Base-by-base conservation (phyloP, 768 basidiomycete genomes). In the Pleurotus tuber-regium region DNA sequence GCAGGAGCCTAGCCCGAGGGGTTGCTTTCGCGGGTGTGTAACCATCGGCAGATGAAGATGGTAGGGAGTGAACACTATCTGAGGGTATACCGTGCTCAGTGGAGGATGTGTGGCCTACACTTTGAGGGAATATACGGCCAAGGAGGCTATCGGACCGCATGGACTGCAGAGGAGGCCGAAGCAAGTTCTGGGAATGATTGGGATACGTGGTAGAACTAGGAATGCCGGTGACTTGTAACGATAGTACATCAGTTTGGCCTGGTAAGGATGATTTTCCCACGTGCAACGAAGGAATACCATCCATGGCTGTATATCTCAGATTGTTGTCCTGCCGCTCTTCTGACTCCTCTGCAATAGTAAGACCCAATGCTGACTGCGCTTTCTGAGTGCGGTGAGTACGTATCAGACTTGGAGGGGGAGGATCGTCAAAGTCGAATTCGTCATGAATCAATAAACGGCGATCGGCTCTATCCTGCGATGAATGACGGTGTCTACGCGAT, bases 341-440 rank as follows among this genome's bases (percentile, higher is more conserved):
- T 11, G 26, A 43, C 21, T 21, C 46, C 38, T 35, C 41, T 33
- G 19, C 29, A 36, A 25, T 53, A 23, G 35, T 52, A 18, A 50
- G 28, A 21, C 46, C 46, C 8, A 48, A 35, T 9, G 41, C 21
- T 4, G 23, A 42, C 10, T 35, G 31, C 19, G 10, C 23, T n/a
- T 35, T 55, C 21, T 59, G 61, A 23, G 44, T 51, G 25, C 55
- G 57, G 38, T 60, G 52, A 6, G 57, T 57, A 21, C 49, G 57
- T 25, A 65, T 57, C 28, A 67, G 21, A 43, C 63, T 62, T 18
- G 58, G 61, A 24, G 69, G 77, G 10, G 77, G 76, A 2, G 68
- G 73, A 55, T 78, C 75, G 43, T 71, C 65, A 18, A 63, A 60
- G 39, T 63, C 59, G 48, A 72, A 66, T 38, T 61, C 59, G 14